Conservation (phyloP, 2,329 filamentous ascomycete species). For the Colletotrichum scovillei region DNA sequence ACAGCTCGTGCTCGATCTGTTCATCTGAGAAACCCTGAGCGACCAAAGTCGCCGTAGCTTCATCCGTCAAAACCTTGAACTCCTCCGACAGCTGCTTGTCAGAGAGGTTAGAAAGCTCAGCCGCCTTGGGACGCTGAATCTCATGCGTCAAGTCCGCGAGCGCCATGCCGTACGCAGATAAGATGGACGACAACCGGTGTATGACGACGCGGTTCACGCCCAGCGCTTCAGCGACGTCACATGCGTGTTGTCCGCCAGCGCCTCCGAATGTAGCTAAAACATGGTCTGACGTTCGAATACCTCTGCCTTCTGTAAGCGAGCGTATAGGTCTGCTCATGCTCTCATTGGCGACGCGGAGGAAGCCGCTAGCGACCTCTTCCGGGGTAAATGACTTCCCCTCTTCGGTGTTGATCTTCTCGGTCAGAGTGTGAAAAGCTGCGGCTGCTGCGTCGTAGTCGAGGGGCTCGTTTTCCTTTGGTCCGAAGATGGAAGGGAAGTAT, state of each 20-base stretch:
- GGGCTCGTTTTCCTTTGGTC: background rate
- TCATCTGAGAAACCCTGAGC: conserved; percentile 74
- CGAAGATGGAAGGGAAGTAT: background rate
- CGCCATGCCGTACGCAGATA: background rate
- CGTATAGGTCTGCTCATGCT: conserved; percentile 91
- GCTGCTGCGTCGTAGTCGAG: no score
- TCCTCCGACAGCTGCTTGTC: background rate
- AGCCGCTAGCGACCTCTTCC: conserved; percentile 89
- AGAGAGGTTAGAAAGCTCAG: background rate
- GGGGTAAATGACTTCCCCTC: conserved; percentile 76
- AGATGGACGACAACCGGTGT: background rate
- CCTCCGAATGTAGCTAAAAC: conserved; percentile 93
- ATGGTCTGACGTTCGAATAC: conserved; percentile 89
- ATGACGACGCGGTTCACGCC: background rate
- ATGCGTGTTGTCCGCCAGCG: background rate
- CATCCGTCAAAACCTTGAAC: background rate
- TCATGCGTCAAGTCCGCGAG: background rate
- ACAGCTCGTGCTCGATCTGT: conserved; percentile 87
- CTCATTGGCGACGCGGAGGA: conserved; percentile 91
- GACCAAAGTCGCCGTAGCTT: background rate
- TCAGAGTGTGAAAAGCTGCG: conserved; percentile 51
- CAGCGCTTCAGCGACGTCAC: background rate
- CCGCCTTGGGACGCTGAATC: conserved; percentile 56
- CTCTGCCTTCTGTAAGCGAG: conserved; percentile 90
- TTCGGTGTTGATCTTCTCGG: conserved; percentile 82